Base-by-base conservation (phyloP, 805 yeast genomes). In the Candida awuae region DNA sequence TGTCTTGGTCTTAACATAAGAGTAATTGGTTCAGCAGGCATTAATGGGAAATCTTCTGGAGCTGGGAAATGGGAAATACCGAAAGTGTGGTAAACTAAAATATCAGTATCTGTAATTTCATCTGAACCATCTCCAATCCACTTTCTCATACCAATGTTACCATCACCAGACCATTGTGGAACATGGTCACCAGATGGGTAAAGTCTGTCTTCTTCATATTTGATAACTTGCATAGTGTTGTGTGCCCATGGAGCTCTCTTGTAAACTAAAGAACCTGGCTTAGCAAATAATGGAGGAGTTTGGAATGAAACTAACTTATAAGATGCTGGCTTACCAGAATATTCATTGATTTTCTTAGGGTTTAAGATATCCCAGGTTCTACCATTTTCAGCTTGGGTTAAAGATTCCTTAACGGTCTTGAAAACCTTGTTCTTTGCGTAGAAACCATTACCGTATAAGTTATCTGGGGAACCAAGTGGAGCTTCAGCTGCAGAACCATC, bases 31-130 rank as follows among this genome's bases (percentile, higher is more conserved):
- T 83, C 94, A 35, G 86, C 81, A 34, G 92, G 92, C 92, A 83
- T 83, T 47, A 83, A 73, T 41, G 92, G 92, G 80, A 82, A 83
- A 61, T 83, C 94, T 66, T 83, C 92, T 43, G 92, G 90, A 12
- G 88, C 80, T 43, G 94, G 94, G 74, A 82, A 79, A 59, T 83
- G 94, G 25, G 90, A 77, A 49, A 83, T 75, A 53, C 92, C 92
- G 54, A 84, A 83, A 21, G 90, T 83, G 62, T 83, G 88, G 77
- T 77, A 84, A 52, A 79, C 64, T 38, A 83, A 71, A 44, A 83
- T 71, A 57, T 84, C 92, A 29, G 84, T 77, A 65, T 78, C 70
- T 49, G 75, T 81, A 52, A 78, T 65, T 16, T 58, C 56, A 41
- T 68, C 84, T 6, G 60, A 35, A 43, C 81, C 82, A 50, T 78